Evolutionary conservation across 2,329 filamentous ascomycete genomes (phyloP).

Genomic region (Paraphoma sp.): DNA sequence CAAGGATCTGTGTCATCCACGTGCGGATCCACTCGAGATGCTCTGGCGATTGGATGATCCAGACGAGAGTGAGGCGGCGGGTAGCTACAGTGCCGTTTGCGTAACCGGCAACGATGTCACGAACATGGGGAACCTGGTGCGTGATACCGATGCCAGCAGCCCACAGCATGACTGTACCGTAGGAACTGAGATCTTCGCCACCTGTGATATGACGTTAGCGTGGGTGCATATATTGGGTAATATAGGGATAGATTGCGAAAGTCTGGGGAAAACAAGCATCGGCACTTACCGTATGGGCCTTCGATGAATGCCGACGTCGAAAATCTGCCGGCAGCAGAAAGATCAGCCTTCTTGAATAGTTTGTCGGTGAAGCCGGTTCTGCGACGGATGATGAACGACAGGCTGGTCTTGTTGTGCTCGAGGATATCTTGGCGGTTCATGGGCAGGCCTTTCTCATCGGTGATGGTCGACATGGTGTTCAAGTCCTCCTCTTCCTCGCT

Average conservation of each 20-base stretch:
- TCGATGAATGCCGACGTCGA: constrained; percentile 78
- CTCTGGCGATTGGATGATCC: constrained; percentile 90
- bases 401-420: constrained; percentile 59
- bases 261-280: constrained; percentile 32
- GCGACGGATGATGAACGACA: constrained; percentile 86
- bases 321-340: constrained; percentile 61
- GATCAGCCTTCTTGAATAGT: constrained; percentile 73
- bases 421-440: constrained; percentile 61
- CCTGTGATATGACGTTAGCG: constrained; percentile 52
- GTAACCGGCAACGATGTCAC: constrained; percentile 64
- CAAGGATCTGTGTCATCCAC: constrained; percentile 86
- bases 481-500: constrained; percentile 65
- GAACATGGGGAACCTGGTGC: constrained; percentile 88
- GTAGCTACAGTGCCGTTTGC: constrained; percentile 78
- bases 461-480: constrained; percentile 30
- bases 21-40: constrained; percentile 92
- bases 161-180: constrained; percentile 89
- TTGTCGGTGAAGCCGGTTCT: constrained; percentile 87
- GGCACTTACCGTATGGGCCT: constrained; percentile 73
- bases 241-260: constrained; percentile 31
- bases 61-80: constrained; percentile 81
- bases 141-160: constrained; percentile 95
- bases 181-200: constrained; percentile 85
- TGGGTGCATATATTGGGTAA: constrained; percentile 24
- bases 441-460: constrained; percentile 55